Conservation (phyloP, 73 alveolate genomes). For the Paramecium biaurelia region DNA sequence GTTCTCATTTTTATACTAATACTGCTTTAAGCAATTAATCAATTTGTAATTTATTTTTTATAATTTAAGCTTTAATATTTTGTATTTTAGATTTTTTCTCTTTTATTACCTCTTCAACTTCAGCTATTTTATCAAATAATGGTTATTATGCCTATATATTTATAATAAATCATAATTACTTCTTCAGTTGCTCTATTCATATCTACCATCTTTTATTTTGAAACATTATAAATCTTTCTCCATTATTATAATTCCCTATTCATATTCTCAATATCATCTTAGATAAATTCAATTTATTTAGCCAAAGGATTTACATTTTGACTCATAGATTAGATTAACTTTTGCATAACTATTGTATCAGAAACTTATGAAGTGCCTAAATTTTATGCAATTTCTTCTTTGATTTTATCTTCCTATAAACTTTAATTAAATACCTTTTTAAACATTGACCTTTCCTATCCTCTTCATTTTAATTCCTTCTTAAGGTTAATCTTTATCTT, state of each 20-base stretch:
- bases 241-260: constrained; percentile 50
- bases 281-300: constrained; percentile 52
- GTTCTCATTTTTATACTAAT: not conserved
- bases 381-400: constrained; percentile 10
- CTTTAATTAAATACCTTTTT: not conserved
- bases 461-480: constrained; percentile 34
- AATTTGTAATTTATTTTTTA: constrained; percentile 37
- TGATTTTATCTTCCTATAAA: not conserved
- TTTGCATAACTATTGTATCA: constrained; percentile 33
- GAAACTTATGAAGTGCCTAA: constrained; percentile 4
- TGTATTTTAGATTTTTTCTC: constrained; percentile 47
- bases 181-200: constrained; percentile 61
- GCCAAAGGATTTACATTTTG: constrained; percentile 57
- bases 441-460: not conserved
- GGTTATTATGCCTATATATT: constrained; percentile 54
- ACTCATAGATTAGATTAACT: constrained; percentile 4
- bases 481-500: not conserved
- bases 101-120: constrained; percentile 52
- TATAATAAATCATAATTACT: not conserved
- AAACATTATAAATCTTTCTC: constrained; percentile 38
- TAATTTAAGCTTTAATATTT: constrained; percentile 46
- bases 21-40: constrained; percentile 42
- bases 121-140: constrained; percentile 62
- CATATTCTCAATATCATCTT: constrained; percentile 62
- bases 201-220: constrained; percentile 45